These are phyloP conservation scores for Durio zibethinus DNA, from an alignment of 345 rosid genomes.

Conservation along the genomic window DNA sequence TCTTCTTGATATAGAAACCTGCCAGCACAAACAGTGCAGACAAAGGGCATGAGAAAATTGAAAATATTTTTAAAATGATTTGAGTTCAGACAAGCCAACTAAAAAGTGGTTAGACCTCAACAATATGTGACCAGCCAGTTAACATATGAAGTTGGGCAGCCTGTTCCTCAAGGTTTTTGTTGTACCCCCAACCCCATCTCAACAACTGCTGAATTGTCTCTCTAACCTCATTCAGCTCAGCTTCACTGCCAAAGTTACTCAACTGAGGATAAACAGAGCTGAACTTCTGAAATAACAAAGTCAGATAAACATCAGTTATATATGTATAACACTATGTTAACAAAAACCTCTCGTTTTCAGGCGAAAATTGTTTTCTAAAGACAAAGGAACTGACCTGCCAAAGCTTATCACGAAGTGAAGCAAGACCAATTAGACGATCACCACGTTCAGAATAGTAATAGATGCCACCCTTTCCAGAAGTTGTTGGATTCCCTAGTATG, in stretches of 20 bases:
- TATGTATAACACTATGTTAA: neutral
- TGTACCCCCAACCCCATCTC: conserved; percentile 97
- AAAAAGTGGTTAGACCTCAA: conserved; percentile 54
- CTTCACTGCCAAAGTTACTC: conserved; percentile 56
- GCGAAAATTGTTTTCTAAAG: neutral
- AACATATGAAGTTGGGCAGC: conserved; percentile 99
- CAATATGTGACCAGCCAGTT: conserved; percentile 93
- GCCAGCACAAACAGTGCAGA: conserved; percentile 11
- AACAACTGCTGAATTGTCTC: conserved; percentile 74
- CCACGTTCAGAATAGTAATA: conserved; percentile 92
- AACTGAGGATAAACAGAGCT: conserved; percentile 57
- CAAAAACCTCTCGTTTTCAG: conserved; percentile 13
- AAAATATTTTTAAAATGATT: neutral
- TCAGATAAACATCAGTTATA: conserved; percentile 1
- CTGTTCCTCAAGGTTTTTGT: conserved; percentile 93
- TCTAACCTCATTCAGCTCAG: conserved; percentile 75
- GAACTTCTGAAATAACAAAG: conserved; percentile 50
- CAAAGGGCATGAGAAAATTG: conserved; percentile 3
- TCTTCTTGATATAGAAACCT: conserved; percentile 85
- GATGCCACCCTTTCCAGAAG: conserved; percentile 75
- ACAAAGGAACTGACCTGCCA: conserved; percentile 65
- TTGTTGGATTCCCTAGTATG: conserved; percentile 60
- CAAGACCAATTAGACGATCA: conserved; percentile 82
- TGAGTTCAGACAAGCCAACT: neutral
- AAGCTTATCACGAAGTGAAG: conserved; percentile 71